phyloP scores from a whole-genome alignment of 75 land plant species.

The Azolla pinnata region DNA sequence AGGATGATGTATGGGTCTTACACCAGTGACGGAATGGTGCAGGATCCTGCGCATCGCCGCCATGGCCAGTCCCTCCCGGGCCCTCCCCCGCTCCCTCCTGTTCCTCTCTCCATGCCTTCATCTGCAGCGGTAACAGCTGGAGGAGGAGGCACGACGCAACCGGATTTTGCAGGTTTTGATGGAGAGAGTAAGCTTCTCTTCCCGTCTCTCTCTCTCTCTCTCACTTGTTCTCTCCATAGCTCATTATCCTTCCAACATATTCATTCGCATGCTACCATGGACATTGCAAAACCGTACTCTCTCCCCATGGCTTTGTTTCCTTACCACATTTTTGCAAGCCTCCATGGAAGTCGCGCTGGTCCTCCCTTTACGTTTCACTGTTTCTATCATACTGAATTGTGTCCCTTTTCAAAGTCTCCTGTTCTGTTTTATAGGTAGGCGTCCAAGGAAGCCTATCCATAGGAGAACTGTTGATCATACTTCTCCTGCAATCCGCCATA shows the following conservation, averaged over 20 bases:
- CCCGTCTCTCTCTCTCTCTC: not conserved
- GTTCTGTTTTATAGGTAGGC: constrained; percentile 1
- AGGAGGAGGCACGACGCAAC: too few relatives aligned
- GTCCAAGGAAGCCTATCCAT: constrained; percentile 82
- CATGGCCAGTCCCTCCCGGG: too few relatives aligned
- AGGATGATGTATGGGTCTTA: constrained; percentile 1
- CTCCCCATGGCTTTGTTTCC: not conserved
- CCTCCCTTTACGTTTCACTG: not conserved
- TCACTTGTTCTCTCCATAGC: not conserved
- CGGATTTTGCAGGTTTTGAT: not conserved
- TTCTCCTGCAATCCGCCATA: constrained; percentile 81
- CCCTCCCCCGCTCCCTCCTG: too few relatives aligned
- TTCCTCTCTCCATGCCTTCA: too few relatives aligned
- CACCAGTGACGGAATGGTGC: constrained; percentile 1
- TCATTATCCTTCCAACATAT: not conserved
- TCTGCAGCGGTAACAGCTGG: not conserved
- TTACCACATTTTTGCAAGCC: not conserved
- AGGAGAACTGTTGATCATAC: constrained; percentile 94
- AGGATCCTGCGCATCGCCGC: too few relatives aligned
- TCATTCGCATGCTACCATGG: not conserved
- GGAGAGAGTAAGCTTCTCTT: not conserved
- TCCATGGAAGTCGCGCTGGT: not conserved
- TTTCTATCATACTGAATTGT: not conserved
- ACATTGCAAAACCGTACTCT: not conserved
- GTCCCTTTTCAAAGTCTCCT: not conserved